Evolutionary conservation across 2,329 filamentous ascomycete genomes (phyloP).

Genomic region (Alternaria sp.): DNA sequence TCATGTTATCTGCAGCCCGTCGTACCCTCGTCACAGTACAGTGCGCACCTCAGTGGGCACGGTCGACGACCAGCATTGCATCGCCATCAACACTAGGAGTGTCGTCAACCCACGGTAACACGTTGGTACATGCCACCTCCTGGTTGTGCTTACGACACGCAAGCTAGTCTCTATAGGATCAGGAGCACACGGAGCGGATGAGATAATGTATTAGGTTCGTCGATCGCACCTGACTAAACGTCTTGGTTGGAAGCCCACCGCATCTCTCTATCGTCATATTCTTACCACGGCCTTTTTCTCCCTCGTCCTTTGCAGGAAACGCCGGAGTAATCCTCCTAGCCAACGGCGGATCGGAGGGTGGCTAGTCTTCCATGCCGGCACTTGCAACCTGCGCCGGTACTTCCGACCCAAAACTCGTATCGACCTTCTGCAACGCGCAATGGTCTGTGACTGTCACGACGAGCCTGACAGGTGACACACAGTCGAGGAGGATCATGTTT

Average conservation of each 20-base stretch:
- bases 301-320: neutral
- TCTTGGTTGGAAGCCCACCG: neutral
- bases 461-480: conserved; percentile 11
- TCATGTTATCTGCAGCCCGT: neutral
- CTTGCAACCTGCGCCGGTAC: conserved; percentile 3
- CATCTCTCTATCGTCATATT: neutral
- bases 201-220: conserved; percentile 7
- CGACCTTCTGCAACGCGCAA: neutral
- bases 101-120: neutral
- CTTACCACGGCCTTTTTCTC: neutral
- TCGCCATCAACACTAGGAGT: neutral
- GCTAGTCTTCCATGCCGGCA: conserved; percentile 4
- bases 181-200: conserved; percentile 1
- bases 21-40: neutral
- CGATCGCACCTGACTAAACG: neutral
- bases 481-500: conserved; percentile 12
- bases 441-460: neutral
- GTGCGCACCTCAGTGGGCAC: neutral
- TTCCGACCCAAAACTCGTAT: neutral
- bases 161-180: neutral
- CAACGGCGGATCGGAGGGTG: neutral
- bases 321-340: neutral
- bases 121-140: neutral
- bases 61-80: neutral
- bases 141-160: neutral